Base-by-base conservation (phyloP, 2,329 filamentous ascomycete species). In the Xylaria sp. region DNA sequence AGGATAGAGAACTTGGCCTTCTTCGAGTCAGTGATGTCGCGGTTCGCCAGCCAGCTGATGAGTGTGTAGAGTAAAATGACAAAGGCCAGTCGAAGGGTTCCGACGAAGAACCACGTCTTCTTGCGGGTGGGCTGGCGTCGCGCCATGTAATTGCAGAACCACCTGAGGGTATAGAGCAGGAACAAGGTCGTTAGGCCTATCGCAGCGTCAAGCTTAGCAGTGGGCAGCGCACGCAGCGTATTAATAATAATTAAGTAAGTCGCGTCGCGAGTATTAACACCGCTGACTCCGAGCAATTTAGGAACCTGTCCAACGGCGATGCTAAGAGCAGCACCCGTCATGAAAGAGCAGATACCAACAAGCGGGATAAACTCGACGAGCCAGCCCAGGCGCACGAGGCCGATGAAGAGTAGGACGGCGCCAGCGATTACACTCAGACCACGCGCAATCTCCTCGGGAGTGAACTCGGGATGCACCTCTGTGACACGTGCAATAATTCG, bases 51-150 rank as follows among this genome's bases (percentile, higher is more conserved):
- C 69, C 87, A 92, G 78, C 91, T 92, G 77, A 95, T 91, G 72
- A 92, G 82, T 7, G 91, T 92, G 80, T 94, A 95, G 2, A 96
- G 84, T 50, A 95, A 80, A 68, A 96, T 93, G 71, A 94, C 90
- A 75, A 96, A 94, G 1, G 88, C 91, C 4, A 92, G 93, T 42
- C 92, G 89, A 44, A 96, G 84, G 0, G 93, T 95, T 20, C 89
- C 91, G 58, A 90, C 78, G 81, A 95, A 94, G 80, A 95, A 95
- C 84, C 88, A 94, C 0, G 87, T 73, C 84, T 92, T 93, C 65
- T 87, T 85, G 58, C 84, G 85, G 2, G 84, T 80, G 2, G 92
- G 91, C 71, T 90, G 85, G 76, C 85, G 89, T 79, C 85, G 88
- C n/a, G 90, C 90, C 73, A 89, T 82, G 67, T 79, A 84, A 56